Conservation (phyloP, 2,329 filamentous ascomycete species). For the Aspergillus brasiliensis region DNA sequence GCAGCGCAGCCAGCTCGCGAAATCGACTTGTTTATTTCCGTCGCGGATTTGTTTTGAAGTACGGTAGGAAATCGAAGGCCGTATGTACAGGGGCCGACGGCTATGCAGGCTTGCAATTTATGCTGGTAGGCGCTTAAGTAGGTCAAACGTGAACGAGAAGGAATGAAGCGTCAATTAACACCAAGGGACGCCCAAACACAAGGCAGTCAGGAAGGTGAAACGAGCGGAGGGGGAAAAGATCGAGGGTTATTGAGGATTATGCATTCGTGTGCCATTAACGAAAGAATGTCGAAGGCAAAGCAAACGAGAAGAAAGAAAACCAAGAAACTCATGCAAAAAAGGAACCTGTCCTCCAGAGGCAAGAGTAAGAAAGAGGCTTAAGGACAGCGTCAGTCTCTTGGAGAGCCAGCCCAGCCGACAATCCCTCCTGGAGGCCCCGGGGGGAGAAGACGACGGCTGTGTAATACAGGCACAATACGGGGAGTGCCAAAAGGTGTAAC, state of each 20-base stretch:
- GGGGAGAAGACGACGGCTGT: background rate
- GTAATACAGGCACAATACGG: background rate
- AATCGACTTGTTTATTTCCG: constrained; percentile 7
- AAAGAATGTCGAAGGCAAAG: constrained; percentile 16
- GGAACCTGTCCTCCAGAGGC: constrained; percentile 5
- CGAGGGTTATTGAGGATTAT: constrained; percentile 18
- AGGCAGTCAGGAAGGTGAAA: constrained; percentile 19
- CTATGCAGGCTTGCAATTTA: background rate
- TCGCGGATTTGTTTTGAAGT: constrained; percentile 1
- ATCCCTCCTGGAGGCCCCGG: background rate
- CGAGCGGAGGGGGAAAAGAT: constrained; percentile 18
- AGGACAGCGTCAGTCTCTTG: constrained; percentile 8
- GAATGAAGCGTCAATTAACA: constrained; percentile 10
- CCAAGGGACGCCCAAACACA: constrained; percentile 10
- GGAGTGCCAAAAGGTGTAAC: background rate
- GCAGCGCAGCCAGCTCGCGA: constrained; percentile 26
- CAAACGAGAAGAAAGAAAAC: constrained; percentile 10
- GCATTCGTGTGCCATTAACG: constrained; percentile 20
- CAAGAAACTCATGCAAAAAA: constrained; percentile 14
- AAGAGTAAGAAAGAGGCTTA: constrained; percentile 8
- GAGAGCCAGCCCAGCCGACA: constrained; percentile 3
- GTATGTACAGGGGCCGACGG: constrained; percentile 9
- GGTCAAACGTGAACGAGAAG: background rate
- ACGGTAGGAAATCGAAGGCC: background rate
- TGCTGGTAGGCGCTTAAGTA: constrained; percentile 5